phyloP scores from a whole-genome alignment of 2,329 filamentous ascomycete species.

The Tolypocladium album region DNA sequence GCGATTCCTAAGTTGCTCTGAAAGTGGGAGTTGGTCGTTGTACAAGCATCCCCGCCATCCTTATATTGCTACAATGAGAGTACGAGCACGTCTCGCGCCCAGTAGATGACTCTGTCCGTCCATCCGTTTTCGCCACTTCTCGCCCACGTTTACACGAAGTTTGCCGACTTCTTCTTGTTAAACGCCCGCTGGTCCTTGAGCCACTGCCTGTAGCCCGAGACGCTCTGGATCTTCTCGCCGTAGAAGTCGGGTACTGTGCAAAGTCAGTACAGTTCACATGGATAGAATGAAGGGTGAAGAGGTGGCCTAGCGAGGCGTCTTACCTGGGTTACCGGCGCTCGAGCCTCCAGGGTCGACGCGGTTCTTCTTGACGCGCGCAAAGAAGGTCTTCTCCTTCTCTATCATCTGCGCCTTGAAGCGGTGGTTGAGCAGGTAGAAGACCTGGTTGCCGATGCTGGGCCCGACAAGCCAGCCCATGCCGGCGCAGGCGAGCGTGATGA shows the following conservation, averaged over 20 bases:
- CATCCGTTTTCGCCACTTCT: conserved; percentile 1
- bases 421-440: conserved; percentile 70
- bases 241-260: conserved; percentile 84
- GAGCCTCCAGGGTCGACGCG: conserved; percentile 85
- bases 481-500: conserved; percentile 66
- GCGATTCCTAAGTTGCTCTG: conserved; percentile 8
- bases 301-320: conserved; percentile 7
- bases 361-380: conserved; percentile 80
- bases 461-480: conserved; percentile 84
- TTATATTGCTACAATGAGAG: conserved; percentile 5
- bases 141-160: conserved; percentile 36
- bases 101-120: conserved; percentile 1
- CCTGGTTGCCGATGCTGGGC: conserved; percentile 66
- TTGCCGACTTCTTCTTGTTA: conserved; percentile 81
- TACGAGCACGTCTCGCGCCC: conserved; percentile 1
- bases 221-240: conserved; percentile 94
- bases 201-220: conserved; percentile 87
- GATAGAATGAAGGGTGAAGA: background rate
- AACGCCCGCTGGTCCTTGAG: conserved; percentile 95
- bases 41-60: conserved; percentile 9
- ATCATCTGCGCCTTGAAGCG: conserved; percentile 63
- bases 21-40: conserved; percentile 13
- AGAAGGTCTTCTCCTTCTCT: conserved; percentile 90
- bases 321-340: conserved; percentile 75
- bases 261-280: conserved; percentile 7